Evolutionary conservation across 1,284 basidiomycete genomes (phyloP).

Genomic region (Coriolopsis trogii): DNA sequence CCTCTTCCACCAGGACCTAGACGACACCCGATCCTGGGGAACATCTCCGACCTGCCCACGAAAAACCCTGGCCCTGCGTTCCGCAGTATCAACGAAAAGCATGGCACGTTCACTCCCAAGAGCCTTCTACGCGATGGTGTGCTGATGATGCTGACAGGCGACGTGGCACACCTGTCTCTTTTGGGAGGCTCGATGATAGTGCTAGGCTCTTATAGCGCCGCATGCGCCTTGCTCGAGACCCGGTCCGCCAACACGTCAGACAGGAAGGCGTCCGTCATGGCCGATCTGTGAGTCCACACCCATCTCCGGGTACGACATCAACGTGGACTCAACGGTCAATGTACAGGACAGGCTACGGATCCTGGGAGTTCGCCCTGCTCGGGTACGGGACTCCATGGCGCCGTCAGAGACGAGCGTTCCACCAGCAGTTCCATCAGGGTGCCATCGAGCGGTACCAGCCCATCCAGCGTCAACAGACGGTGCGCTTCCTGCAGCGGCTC

Average conservation of each 20-base stretch:
- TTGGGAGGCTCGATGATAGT: constrained; percentile 10
- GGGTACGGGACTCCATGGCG: constrained; percentile 4
- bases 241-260: constrained; percentile 33
- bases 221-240: constrained; percentile 43
- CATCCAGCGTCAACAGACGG: background rate
- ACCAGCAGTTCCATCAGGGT: background rate
- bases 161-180: constrained; percentile 10
- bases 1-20: too few species aligned
- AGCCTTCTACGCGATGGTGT: too few species aligned
- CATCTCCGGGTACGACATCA: background rate
- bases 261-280: constrained; percentile 5
- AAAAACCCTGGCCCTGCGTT: too few species aligned
- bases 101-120: too few species aligned
- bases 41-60: too few species aligned
- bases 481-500: background rate
- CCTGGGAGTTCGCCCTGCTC: background rate
- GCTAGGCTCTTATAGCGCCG: constrained; percentile 18
- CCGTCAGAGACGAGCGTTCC: background rate
- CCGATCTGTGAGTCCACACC: constrained; percentile 2
- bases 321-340: background rate
- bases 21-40: too few species aligned
- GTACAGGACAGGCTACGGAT: too few species aligned
- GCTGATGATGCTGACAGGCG: too few species aligned
- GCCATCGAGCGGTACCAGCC: background rate
- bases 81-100: too few species aligned